Evolutionary conservation across 345 rosid species (phyloP).

Genomic region (Odontarrhena argentea): DNA sequence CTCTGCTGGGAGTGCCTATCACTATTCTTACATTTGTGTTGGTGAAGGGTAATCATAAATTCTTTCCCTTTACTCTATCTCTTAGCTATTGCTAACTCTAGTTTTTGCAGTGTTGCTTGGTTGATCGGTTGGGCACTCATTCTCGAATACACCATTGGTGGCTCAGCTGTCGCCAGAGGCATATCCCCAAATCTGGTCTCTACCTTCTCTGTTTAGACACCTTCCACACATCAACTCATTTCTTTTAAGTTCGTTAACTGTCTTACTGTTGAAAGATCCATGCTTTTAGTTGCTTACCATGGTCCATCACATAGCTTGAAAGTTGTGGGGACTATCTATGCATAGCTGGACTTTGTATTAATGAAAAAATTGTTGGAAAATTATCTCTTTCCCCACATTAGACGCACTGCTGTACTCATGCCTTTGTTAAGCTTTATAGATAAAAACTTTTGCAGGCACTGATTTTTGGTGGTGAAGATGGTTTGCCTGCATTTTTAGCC

Average conservation of each 20-base stretch:
- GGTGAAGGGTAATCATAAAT: slow-evolving; percentile 75
- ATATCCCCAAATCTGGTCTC: slow-evolving; percentile 84
- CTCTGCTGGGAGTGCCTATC: slow-evolving; percentile 99
- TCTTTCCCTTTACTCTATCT: neutral
- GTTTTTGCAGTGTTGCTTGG: slow-evolving; percentile 73
- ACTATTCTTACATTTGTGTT: slow-evolving; percentile 89
- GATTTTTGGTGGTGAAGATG: slow-evolving; percentile 83
- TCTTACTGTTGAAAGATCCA: neutral
- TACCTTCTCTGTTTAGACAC: slow-evolving; percentile 13
- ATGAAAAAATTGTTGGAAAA: neutral
- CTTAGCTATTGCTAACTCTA: neutral
- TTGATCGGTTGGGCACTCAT: slow-evolving; percentile 92
- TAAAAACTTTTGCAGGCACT: slow-evolving; percentile 54
- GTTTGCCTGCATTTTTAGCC: slow-evolving; percentile 72
- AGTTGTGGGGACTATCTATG: neutral
- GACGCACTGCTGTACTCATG: neutral
- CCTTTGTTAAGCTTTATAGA: slow-evolving; percentile 14
- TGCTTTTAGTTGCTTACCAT: neutral
- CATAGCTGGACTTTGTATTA: slow-evolving; percentile 1
- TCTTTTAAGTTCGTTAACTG: neutral
- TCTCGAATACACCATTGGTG: slow-evolving; percentile 94
- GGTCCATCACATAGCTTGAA: neutral
- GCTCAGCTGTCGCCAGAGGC: slow-evolving; percentile 95
- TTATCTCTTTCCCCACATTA: neutral
- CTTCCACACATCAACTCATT: too few species aligned